Base-by-base conservation (phyloP, 2,329 filamentous ascomycete genomes). In the Pseudogymnoascus sp. region DNA sequence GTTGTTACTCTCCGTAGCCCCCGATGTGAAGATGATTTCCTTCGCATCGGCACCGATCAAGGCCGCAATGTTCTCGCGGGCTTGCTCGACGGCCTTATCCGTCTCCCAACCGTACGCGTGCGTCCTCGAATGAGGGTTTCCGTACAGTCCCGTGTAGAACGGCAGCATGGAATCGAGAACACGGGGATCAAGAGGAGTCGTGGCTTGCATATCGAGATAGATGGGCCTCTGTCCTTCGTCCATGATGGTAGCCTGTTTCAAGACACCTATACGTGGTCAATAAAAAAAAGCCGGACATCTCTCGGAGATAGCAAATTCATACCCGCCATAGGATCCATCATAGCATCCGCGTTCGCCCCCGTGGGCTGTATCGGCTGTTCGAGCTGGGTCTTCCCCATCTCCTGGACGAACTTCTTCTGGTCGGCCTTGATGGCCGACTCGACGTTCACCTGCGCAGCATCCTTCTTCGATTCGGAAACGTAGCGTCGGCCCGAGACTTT, bases 41-140 rank as follows among this genome's bases (percentile, higher is more conserved):
- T 99, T 99, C 5, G 95, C 81, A 74, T 99, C 92, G 28, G 95
- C 95, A 25, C 93, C 93, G 68, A 99, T 95, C 62, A 99, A 83
- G 40, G 82, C 83, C 2, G 95, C 95, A 67, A 97, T 83, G 72
- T 97, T 85, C 69, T 84, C 83, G 70, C 95, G 86, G 45, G 95
- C 93, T 66, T 91, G 83, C 75, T 99, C 95, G 21, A 96, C 88
- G 0, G 90, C 93, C 78, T 93, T 91, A 72, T 99, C 95, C 61
- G 90, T 96, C 79, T 99, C 95, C 95, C 95, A 99, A 60, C 95
- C 95, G 75, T 99, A 99, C 23, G 95, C 93, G 76, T 99, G 95
- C 63, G 95, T 99, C 72, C 93, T 86, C 62, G 93, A 97, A 75
- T 99, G 95, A 40, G 95, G 95, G 76, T 99, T 99, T 69, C 95